Evolutionary conservation across 148 eudicot genomes (phyloP).

Genomic region (Polygonum aviculare): DNA sequence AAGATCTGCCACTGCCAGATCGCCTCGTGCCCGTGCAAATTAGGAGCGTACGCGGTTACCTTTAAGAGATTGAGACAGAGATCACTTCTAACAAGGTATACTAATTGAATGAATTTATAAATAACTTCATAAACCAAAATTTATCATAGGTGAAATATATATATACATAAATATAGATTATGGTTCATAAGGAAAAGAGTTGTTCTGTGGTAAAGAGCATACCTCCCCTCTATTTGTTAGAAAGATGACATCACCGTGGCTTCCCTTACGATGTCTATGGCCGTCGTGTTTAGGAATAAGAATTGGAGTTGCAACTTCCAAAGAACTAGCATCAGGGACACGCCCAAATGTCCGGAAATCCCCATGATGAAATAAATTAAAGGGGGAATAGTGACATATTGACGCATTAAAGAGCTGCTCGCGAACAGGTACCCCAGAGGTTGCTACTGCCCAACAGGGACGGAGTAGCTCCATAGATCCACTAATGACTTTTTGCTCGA

Average conservation of each 20-base stretch:
- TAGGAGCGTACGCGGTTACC: conserved; percentile 91
- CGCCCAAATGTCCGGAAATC: conserved; percentile 72
- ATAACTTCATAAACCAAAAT: background rate
- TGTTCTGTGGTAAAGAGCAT: conserved; percentile 13
- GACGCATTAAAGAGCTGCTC: conserved; percentile 98
- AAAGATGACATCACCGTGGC: conserved; percentile 91
- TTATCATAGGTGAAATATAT: background rate
- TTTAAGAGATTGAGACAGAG: conserved; percentile 17
- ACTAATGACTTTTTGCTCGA: conserved; percentile 84
- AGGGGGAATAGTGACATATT: conserved; percentile 78
- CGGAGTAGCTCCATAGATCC: conserved; percentile 99
- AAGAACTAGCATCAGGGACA: conserved; percentile 51
- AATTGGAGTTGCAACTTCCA: conserved; percentile 95
- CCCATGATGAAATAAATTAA: conserved; percentile 72
- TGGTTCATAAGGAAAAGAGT: background rate
- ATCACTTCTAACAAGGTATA: background rate
- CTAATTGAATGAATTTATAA: background rate
- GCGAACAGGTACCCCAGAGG: conserved; percentile 97
- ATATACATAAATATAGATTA: background rate
- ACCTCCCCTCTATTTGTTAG: conserved; percentile 96
- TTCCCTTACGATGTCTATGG: conserved; percentile 75
- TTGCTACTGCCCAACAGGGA: conserved; percentile 99
- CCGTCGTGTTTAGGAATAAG: conserved; percentile 81
- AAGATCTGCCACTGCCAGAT: conserved; percentile 93
- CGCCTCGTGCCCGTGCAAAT: conserved; percentile 80